Evolutionary conservation across 2,329 filamentous ascomycete genomes (phyloP).

Genomic region (Botrytis squamosa): DNA sequence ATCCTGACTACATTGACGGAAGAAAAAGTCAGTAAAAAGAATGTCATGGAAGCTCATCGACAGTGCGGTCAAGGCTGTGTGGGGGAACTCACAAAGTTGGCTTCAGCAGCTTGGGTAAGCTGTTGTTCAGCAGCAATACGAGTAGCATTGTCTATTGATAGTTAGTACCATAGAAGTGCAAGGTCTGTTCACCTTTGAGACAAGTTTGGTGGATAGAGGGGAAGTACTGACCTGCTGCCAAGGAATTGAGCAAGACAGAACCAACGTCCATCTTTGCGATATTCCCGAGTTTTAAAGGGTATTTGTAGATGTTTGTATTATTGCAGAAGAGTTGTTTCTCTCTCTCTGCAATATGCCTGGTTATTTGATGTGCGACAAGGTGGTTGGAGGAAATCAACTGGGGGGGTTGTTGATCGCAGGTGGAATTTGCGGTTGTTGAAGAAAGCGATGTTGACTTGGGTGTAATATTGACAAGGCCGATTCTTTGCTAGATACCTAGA

Average conservation of each 20-base stretch:
- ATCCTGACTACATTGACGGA: slow-evolving; percentile 66
- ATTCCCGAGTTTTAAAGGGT: background rate
- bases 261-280: slow-evolving; percentile 83
- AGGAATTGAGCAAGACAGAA: slow-evolving; percentile 94
- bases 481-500: background rate
- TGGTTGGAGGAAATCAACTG: slow-evolving; percentile 6
- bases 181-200: background rate
- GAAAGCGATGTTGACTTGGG: slow-evolving; percentile 20
- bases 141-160: slow-evolving; percentile 72
- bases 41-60: slow-evolving; percentile 23
- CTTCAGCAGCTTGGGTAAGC: slow-evolving; percentile 86
- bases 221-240: slow-evolving; percentile 76
- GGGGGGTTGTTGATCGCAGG: slow-evolving; percentile 8
- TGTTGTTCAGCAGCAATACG: slow-evolving; percentile 93
- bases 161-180: slow-evolving; percentile 37
- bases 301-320: background rate
- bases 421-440: slow-evolving; percentile 19
- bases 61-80: slow-evolving; percentile 35
- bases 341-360: background rate
- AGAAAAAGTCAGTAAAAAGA: slow-evolving; percentile 24
- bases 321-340: background rate
- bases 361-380: slow-evolving; percentile 3
- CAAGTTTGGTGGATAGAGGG: slow-evolving; percentile 20
- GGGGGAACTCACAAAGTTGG: slow-evolving; percentile 76
- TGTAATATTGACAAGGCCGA: background rate